These are phyloP conservation scores for Fusarium liriodendri DNA, from an alignment of 2,329 filamentous ascomycete genomes.

Conservation along the genomic window DNA sequence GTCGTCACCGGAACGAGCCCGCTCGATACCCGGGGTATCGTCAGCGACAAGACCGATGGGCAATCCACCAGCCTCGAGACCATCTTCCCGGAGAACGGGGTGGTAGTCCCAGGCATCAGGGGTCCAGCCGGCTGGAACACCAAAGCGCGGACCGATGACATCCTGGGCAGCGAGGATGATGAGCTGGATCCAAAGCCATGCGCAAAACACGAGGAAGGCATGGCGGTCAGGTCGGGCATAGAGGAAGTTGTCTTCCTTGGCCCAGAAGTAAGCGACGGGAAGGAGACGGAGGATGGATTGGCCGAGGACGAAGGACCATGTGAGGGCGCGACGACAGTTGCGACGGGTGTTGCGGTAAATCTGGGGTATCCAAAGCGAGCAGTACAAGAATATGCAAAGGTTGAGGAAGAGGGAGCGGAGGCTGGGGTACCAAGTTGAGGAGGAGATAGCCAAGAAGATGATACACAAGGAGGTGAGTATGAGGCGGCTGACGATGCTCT, in stretches of 20 bases:
- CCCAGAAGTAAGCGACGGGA: conserved; percentile 89
- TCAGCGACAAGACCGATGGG: conserved; percentile 75
- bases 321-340: conserved; percentile 91
- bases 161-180: conserved; percentile 84
- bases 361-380: conserved; percentile 93
- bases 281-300: conserved; percentile 82
- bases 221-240: conserved; percentile 77
- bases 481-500: conserved; percentile 67
- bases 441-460: conserved; percentile 69
- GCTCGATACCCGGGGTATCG: conserved; percentile 41
- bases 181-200: conserved; percentile 91
- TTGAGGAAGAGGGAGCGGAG: conserved; percentile 70
- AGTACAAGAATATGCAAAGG: conserved; percentile 76
- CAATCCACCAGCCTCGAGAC: conserved; percentile 80
- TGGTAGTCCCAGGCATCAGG: conserved; percentile 95
- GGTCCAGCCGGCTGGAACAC: conserved; percentile 75
- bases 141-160: conserved; percentile 88
- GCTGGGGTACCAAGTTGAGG: conserved; percentile 68
- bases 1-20: conserved; percentile 49
- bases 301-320: conserved; percentile 89
- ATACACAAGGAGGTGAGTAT: conserved; percentile 66
- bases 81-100: conserved; percentile 85
- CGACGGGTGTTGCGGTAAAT: conserved; percentile 90
- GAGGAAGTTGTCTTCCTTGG: conserved; percentile 81
- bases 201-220: conserved; percentile 69